A percentile compares a stretch with the other conserved stretches of the same genome.
Evolutionary conservation across 257 asterid species (phyloP).

Genomic region (Eustoma russellianum): DNA sequence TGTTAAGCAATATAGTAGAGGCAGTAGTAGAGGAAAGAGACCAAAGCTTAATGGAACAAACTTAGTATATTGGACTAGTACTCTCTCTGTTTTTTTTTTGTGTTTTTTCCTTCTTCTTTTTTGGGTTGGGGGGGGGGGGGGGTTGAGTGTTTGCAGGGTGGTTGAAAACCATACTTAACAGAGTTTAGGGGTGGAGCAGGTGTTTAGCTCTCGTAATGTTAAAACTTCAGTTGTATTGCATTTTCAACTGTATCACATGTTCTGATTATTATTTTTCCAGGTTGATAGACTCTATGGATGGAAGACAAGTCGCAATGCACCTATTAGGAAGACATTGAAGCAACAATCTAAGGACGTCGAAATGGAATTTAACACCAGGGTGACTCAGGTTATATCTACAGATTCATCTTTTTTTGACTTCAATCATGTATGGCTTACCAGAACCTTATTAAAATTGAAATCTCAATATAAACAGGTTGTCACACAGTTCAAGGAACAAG

Average conservation of each 20-base stretch:
- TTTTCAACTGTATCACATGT: background rate
- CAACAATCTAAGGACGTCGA: conserved; percentile 74
- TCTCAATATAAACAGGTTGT: conserved; percentile 33
- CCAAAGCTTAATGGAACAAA: no score
- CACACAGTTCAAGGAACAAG: conserved; percentile 85
- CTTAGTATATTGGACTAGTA: no score
- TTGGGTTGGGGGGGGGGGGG: no score
- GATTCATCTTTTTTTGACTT: conserved; percentile 2
- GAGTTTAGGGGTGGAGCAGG: no score
- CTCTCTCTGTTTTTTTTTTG: no score
- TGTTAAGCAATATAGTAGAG: no score
- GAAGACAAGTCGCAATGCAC: conserved; percentile 70
- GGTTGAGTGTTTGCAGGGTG: no score
- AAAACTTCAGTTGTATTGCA: background rate
- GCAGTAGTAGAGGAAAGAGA: no score
- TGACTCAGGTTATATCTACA: conserved; percentile 40
- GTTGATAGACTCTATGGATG: conserved; percentile 90
- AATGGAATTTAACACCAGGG: conserved; percentile 58
- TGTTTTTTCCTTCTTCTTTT: no score
- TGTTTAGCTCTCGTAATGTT: background rate
- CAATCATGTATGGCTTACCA: background rate
- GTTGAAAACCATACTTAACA: no score
- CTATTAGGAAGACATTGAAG: conserved; percentile 70
- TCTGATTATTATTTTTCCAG: conserved; percentile 24
- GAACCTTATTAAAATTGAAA: background rate